Percentiles rank a stretch among this genome's conserved stretches.
These are phyloP conservation scores for Phaeosphaeriaceae sp. DNA, from an alignment of 2,329 filamentous ascomycete genomes.

Conservation along the genomic window DNA sequence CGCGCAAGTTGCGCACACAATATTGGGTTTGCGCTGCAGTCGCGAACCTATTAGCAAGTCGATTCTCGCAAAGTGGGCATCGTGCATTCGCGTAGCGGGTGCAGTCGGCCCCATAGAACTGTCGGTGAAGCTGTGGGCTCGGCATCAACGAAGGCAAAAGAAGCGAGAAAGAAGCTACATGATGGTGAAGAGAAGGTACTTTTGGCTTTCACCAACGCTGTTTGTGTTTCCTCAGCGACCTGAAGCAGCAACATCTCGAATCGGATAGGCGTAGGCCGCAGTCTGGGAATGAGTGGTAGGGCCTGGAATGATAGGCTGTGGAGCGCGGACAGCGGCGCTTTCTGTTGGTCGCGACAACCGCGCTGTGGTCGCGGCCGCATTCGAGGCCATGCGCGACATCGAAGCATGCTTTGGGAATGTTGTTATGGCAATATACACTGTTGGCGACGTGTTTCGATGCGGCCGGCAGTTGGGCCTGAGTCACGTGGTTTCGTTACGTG, in stretches of 20 bases:
- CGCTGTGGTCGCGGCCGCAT: constrained; percentile 24
- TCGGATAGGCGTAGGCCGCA: constrained; percentile 22
- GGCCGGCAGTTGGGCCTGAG: constrained; percentile 4
- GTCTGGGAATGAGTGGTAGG: constrained; percentile 37
- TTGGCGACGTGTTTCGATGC: constrained; percentile 21
- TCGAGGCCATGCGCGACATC: constrained; percentile 19
- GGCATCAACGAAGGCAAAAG: constrained; percentile 38
- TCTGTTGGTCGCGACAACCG: constrained; percentile 18
- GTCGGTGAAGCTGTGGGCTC: constrained; percentile 40
- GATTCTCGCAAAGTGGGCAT: constrained; percentile 22
- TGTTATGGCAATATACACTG: constrained; percentile 22
- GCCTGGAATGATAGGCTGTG: constrained; percentile 37
- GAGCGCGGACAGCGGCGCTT: constrained; percentile 26
- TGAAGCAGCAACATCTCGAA: constrained; percentile 19
- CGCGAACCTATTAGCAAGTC: constrained; percentile 26
- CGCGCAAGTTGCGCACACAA: constrained; percentile 38
- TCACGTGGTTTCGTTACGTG: constrained; percentile 23
- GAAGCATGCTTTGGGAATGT: constrained; percentile 12
- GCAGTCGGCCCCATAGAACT: constrained; percentile 30
- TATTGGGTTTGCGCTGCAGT: constrained; percentile 21
- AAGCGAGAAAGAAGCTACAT: neutral
- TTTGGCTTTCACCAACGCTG: constrained; percentile 14
- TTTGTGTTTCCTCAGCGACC: constrained; percentile 9
- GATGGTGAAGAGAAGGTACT: neutral
- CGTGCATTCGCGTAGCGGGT: constrained; percentile 33